Percentiles rank a stretch among this genome's conserved stretches.
Conservation (phyloP, 1,284 basidiomycete genomes). For the Ustilago cynodontis region DNA sequence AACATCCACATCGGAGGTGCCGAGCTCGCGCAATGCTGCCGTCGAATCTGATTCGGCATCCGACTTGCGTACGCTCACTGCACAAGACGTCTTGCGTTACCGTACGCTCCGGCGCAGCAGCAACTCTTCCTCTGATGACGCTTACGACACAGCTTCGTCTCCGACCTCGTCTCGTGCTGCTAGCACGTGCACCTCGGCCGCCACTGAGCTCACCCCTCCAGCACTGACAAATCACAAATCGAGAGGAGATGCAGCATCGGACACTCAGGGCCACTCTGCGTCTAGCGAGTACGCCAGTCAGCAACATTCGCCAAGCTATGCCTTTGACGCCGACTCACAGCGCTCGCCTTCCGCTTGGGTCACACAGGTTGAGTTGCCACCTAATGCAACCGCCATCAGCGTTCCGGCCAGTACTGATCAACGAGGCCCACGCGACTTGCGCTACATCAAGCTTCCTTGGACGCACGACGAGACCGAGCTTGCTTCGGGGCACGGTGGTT, state of each 20-base stretch:
- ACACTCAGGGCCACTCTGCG: not conserved
- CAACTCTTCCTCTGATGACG: conserved; percentile 46
- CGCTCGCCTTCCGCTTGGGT: conserved; percentile 27
- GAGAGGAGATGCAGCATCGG: conserved; percentile 7
- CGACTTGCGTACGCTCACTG: conserved; percentile 32
- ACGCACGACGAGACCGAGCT: conserved; percentile 76
- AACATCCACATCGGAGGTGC: conserved; percentile 4
- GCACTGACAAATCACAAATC: conserved; percentile 20
- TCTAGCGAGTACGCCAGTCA: conserved; percentile 15
- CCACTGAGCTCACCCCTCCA: conserved; percentile 49
- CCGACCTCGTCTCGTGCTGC: conserved; percentile 42
- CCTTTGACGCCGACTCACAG: conserved; percentile 19
- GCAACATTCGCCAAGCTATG: conserved; percentile 24
- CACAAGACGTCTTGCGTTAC: conserved; percentile 41
- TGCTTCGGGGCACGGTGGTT: conserved; percentile 54
- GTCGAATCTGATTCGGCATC: conserved; percentile 9
- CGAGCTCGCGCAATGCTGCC: not conserved
- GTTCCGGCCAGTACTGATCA: conserved; percentile 34
- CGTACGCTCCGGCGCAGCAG: conserved; percentile 41
- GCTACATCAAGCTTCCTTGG: conserved; percentile 91
- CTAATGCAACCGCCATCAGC: conserved; percentile 47
- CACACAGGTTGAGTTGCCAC: conserved; percentile 53
- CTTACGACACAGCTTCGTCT: conserved; percentile 45
- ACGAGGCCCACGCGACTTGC: conserved; percentile 32
- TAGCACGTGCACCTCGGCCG: conserved; percentile 49